phyloP scores from a whole-genome alignment of 371 early-diverging fungal species.

The Neoconidiobolus thromboides region DNA sequence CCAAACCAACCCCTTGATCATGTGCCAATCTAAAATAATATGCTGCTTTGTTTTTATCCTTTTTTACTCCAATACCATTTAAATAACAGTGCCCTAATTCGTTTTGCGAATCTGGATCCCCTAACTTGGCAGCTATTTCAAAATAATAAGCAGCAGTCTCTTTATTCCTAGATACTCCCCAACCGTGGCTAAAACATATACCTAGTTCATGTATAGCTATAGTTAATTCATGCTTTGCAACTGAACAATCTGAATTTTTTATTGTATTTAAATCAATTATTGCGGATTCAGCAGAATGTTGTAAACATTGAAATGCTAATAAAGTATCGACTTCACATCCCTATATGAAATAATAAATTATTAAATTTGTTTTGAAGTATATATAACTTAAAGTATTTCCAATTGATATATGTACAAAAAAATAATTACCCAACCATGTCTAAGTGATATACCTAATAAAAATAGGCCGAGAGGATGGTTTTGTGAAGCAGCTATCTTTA shows the following conservation, averaged over 20 bases:
- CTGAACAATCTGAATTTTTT: constrained; percentile 4
- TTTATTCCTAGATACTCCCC: constrained; percentile 71
- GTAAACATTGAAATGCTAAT: constrained; percentile 45
- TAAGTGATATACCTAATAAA: constrained; percentile 67
- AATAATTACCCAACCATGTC: constrained; percentile 67
- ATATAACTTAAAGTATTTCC: background rate
- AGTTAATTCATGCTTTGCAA: constrained; percentile 29
- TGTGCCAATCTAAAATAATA: constrained; percentile 72
- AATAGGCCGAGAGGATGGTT: constrained; percentile 61
- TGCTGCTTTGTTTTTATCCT: constrained; percentile 52
- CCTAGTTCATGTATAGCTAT: constrained; percentile 70
- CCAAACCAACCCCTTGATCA: constrained; percentile 52
- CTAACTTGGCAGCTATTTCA: constrained; percentile 65
- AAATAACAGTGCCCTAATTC: constrained; percentile 62
- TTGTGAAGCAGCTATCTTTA: constrained; percentile 51
- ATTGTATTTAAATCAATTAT: constrained; percentile 30
- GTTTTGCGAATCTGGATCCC: constrained; percentile 77
- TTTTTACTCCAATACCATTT: constrained; percentile 65
- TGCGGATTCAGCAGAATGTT: constrained; percentile 59
- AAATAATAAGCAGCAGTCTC: constrained; percentile 67
- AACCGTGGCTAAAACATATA: constrained; percentile 71
- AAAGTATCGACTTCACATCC: constrained; percentile 42
- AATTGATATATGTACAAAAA: background rate
- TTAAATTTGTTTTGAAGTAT: background rate
- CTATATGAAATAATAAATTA: constrained; percentile 43